Evolutionary conservation across 2,329 filamentous ascomycete species (phyloP), one percentile per base, ranked within the genome.

Genomic region (Ceratocystis destructans): DNA sequence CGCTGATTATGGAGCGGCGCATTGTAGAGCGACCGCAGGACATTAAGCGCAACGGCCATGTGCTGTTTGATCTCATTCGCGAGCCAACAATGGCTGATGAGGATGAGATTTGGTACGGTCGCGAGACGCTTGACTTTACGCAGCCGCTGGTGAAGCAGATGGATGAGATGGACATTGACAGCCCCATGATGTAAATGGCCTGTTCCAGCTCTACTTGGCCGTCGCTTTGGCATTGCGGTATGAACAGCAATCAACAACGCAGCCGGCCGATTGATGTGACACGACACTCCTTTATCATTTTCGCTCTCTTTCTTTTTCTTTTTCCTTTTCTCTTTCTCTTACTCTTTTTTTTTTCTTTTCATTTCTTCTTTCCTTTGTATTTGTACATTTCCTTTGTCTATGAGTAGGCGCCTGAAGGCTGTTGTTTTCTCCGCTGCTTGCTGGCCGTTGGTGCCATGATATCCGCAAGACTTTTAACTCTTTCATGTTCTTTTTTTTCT

Each of bases 81-180:
- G 83, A 86, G 68, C 82, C 85, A 65, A 82, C 81, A 20, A 74
- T 80, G 22, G 79, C 80, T 22, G 80, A 83, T 66, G 79, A 84
- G 72, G 84, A 87, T 69, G 80, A 85, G 69, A 87, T 84, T 82
- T 80, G 80, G 76, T 85, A 85, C 70, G 82, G 83, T 59, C 78
- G 78, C 64, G 75, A 74, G 44, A 77, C 79, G 1, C 78, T 80
- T n/a, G 80, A 81, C 41, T 82, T 80, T n/a, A 77, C 84, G 61
- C 77, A 79, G 46, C 81, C 82, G 46, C 78, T 80, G 12, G 71
- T 77, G 1, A 78, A 79, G 68, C 77, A 77, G 25, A 80, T 79
- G 66, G 80, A 83, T 69, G 81, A 83, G 67, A 82, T 66, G 64
- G 69, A 69, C 37, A 62, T 66, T 68, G 64, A 62, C 31, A 48